Base-by-base conservation (phyloP, 805 yeast genomes). In the Cyberlindnera xylosilytica region DNA sequence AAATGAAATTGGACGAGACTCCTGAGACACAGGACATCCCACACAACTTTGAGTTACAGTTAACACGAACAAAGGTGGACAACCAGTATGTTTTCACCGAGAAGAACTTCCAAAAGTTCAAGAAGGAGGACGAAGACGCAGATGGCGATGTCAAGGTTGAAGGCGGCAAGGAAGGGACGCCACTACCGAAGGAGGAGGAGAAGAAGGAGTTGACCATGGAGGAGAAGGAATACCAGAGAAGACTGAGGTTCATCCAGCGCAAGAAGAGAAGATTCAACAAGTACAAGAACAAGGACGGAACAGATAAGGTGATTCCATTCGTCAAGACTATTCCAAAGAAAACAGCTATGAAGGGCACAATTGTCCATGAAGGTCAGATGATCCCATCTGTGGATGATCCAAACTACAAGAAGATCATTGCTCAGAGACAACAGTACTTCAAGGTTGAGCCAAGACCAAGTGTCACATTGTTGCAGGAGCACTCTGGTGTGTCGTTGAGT, bases 11-110 rank as follows among this genome's bases (percentile, higher is more conserved):
- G 44, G 74, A 79, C 51, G 72, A 76, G 17, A 58, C 65, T n/a
- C 56, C 68, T 31, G 68, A 64, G n/a, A 70, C 64, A 20, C 69
- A 70, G 44, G 74, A 72, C 34, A 74, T 93, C 29, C 98, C 98
- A 9, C 87, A 79, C 54, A 86, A 85, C 52, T 93, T 90, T 61
- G 93, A 88, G 55, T 68, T 93, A 12, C 76, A 81, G 42, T 69
- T 93, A 58, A 76, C 86, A 19, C 88, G 88, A 62, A 80, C 83
- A 34, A 79, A 78, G 43, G 96, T 91, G 5, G 79, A 80, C 42
- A 93, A 91, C 59, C 87, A 93, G 47, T 93, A 74, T 59, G 84
- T 90, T 12, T 88, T 93, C 63, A 81, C 88, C 24, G 99, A 91
- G 66, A 82, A 87, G 57, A 90, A 89, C 58, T 70, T 66, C 62